Conservation (phyloP, 108 stramenopile species). For the Cyclostephanos tholiformis region DNA sequence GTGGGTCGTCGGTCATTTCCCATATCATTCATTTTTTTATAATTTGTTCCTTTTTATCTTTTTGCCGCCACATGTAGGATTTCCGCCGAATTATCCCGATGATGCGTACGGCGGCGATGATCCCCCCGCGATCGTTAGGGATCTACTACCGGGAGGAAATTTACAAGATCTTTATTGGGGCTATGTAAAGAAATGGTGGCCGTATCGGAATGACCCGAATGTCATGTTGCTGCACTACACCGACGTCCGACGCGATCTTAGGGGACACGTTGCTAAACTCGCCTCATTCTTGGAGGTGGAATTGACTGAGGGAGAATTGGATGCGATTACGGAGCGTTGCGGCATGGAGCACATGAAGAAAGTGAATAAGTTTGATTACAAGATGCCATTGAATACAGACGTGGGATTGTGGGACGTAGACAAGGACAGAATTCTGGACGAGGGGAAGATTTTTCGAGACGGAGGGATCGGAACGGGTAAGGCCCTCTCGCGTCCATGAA, state of each 20-base stretch:
- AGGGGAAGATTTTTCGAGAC: conserved; percentile 15
- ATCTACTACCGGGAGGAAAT: conserved; percentile 40
- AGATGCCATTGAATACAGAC: conserved; percentile 49
- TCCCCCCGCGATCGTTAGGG: conserved; percentile 28
- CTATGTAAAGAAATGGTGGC: conserved; percentile 55
- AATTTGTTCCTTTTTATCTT: background rate
- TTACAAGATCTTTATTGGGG: conserved; percentile 28
- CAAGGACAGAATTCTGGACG: conserved; percentile 15
- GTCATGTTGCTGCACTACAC: conserved; percentile 53
- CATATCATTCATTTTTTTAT: too few relatives aligned
- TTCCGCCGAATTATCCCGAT: conserved; percentile 34
- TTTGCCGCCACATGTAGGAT: conserved; percentile 20
- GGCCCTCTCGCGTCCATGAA: background rate
- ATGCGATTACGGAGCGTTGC: conserved; percentile 39
- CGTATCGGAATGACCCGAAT: conserved; percentile 44
- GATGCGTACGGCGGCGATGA: conserved; percentile 14
- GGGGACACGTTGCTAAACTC: conserved; percentile 39
- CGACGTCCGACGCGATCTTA: conserved; percentile 43
- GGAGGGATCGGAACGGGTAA: conserved; percentile 37
- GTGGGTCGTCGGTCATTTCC: too few relatives aligned
- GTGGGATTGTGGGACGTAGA: conserved; percentile 31
- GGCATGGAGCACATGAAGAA: conserved; percentile 54
- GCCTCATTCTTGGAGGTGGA: conserved; percentile 47
- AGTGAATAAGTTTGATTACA: conserved; percentile 30
- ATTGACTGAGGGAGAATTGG: conserved; percentile 28